Conservation (phyloP, 1,284 basidiomycete genomes). For the Caloboletus inedulis region DNA sequence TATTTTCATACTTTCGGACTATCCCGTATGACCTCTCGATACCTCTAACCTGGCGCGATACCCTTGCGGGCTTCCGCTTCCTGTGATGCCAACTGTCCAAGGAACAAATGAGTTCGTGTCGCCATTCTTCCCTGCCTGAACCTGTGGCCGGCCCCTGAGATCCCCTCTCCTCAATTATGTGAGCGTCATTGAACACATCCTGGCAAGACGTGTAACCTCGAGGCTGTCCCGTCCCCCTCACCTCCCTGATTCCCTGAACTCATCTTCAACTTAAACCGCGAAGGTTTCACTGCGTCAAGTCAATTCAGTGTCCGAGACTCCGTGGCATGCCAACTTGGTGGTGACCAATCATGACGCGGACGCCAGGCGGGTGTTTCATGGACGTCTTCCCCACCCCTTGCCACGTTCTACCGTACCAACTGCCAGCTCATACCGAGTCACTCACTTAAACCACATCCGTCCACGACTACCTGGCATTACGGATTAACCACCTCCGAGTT, state of each 20-base stretch:
- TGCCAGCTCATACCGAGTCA: conserved; percentile 15
- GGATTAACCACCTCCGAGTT: conserved; percentile 12
- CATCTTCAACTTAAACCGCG: conserved; percentile 27
- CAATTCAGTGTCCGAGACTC: conserved; percentile 34
- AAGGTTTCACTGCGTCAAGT: conserved; percentile 21
- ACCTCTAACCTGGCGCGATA: conserved; percentile 13
- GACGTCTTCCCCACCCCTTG: conserved; percentile 3
- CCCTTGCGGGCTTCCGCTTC: conserved; percentile 30
- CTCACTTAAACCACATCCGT: conserved; percentile 14
- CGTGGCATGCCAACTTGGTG: conserved; percentile 19
- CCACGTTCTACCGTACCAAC: conserved; percentile 9
- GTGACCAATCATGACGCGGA: neutral
- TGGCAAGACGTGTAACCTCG: conserved; percentile 11
- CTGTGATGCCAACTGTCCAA: conserved; percentile 17
- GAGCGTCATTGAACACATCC: conserved; percentile 6
- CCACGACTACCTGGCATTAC: conserved; percentile 8
- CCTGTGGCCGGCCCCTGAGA: conserved; percentile 14
- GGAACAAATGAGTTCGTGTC: conserved; percentile 21
- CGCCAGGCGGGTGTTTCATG: neutral
- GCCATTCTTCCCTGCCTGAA: conserved; percentile 13
- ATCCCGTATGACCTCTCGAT: conserved; percentile 14
- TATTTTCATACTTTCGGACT: conserved; percentile 27
- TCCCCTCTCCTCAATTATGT: conserved; percentile 3
- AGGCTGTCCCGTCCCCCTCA: conserved; percentile 5
- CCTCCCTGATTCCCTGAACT: too few species aligned